Base-by-base conservation (phyloP, 805 yeast species). In the Candida maris region DNA sequence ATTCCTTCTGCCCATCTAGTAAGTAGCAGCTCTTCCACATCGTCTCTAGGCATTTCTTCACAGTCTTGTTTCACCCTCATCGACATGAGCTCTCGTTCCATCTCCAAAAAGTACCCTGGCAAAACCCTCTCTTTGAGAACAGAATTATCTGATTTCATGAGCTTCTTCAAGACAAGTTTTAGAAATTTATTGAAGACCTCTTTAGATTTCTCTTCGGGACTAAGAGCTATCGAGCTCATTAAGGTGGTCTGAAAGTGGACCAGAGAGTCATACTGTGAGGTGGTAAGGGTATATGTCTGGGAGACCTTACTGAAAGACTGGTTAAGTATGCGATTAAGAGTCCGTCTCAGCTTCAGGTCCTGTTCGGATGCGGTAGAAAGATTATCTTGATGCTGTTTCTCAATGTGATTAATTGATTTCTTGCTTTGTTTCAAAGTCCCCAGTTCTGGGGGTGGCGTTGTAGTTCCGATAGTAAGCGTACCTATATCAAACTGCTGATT, bases 1-100 rank as follows among this genome's bases (percentile, higher is more conserved):
- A 61, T 53, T 3, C 60, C 57, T 34, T 64, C 76, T 1, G 75
- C 69, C 79, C 79, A 73, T 42, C 77, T 57, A 19, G 68, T 67
- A 33, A 72, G 41, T 27, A 73, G 44, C 14, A 73, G 45, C 44
- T 71, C 73, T 45, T 73, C 79, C 8, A 59, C 46, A 24, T 59
- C 60, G 39, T 60, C 65, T 18, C 61, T 46, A 13, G 46, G 27
- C 16, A 34, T 20, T 8, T 27, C 34, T 7, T 27, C 31, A 10
- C 31, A 15, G 2, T 25, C 34, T 3, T 39, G 25, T 6, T 38
- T 30, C 13, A 35, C 34, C 34, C 39, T 44, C 4, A 35, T 20
- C 6, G 37, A 32, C 2, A 24, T 22, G 21, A 48, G 30, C 25
- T 54, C 54, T 1, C 24, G 32, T 29, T 54, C 59, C 41, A 57